Base-by-base conservation (phyloP, 352 stramenopile species). In the Phytophthora sp. region DNA sequence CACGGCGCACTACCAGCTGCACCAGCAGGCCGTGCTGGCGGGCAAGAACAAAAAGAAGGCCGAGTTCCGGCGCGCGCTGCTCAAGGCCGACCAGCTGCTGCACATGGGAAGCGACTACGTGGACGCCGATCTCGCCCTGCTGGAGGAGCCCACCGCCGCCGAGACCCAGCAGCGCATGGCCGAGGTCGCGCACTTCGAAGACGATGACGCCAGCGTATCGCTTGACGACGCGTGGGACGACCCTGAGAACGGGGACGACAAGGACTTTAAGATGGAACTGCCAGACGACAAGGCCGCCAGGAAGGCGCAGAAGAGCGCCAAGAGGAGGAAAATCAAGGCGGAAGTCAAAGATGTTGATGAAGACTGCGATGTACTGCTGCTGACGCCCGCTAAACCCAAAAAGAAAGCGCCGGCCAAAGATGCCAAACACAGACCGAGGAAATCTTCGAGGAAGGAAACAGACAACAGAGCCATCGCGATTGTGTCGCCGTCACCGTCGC, bases 1-100 rank as follows among this genome's bases (percentile, higher is more conserved):
- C 44, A 76, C 77, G 42, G 54, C 73, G 15, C 80, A 90, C 54
- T 92, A 87, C 46, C 20, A 72, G 23, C 15, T 56, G 34, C 53
- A 82, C 23, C 50, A 43, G 32, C 66, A 54, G 15, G 74, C 74
- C 12, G 56, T 81, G 2, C 41, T 79, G 59, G 69, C 65, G 17
- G 63, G 50, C 28, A 67, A 66, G 13, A 54, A 30, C 15, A 68
- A 62, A 28, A 77, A 79, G 60, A 74, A 61, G 32, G 30, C 55
- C 13, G 56, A 74, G 27, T 84, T 88, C 38, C 52, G 45, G 2
- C 60, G 71, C 6, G 76, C 78, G 21, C 35, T 84, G 0, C n/a
- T 50, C 5, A 75, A 79, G 32, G 76, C 76, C 4, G 23, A 55
- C 10, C 39, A 77, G 28, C 39, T 88, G 35, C 49, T 87, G 51